Base-by-base conservation (phyloP, 768 basidiomycete genomes). In the Boletus bicolor region DNA sequence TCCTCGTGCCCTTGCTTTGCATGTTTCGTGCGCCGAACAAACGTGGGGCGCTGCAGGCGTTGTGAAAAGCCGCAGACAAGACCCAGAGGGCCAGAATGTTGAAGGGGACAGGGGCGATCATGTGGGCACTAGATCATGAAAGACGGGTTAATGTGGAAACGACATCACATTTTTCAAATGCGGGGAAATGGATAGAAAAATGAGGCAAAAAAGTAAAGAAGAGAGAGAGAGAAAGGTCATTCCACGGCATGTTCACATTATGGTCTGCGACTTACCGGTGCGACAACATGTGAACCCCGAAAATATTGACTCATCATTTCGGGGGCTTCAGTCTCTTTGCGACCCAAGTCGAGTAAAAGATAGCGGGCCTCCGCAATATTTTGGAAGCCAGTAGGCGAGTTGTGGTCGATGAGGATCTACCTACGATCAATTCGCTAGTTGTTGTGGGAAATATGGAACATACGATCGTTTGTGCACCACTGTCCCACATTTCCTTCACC, bases 401-500 rank as follows among this genome's bases (percentile, higher is more conserved):
- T 86, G 54, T 93, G 87, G 69, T 99, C 97, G 56, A 98, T 86
- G 43, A 99, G 75, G 51, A 95, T 77, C 91, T 93, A 60, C 36
- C 44, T 56, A 59, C 21, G 36, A 59, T 69, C 35, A 60, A 49
- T 42, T 49, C 30, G 52, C 50, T 53, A 17, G 19, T 57, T 44
- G n/a, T 30, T 49, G 15, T 17, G 14, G 15, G 17, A 15, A 53
- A 37, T 28, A 38, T 48, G 41, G 12, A 5, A 48, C 46, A 54
- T 62, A 94, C 91, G 46, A 97, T 84, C 24, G 84, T 82, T 65
- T 89, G 83, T 21, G 93, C 93, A 43, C 91, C 93, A 63, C 91
- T 92, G 44, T 89, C 81, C 94, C 94, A 98, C 79, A 98, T 89
- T 63, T 91, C 84, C 65, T 86, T 84, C 28, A 95, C 78, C 44